phyloP scores from a whole-genome alignment of 345 rosid species.

The Erodium maritimum region DNA sequence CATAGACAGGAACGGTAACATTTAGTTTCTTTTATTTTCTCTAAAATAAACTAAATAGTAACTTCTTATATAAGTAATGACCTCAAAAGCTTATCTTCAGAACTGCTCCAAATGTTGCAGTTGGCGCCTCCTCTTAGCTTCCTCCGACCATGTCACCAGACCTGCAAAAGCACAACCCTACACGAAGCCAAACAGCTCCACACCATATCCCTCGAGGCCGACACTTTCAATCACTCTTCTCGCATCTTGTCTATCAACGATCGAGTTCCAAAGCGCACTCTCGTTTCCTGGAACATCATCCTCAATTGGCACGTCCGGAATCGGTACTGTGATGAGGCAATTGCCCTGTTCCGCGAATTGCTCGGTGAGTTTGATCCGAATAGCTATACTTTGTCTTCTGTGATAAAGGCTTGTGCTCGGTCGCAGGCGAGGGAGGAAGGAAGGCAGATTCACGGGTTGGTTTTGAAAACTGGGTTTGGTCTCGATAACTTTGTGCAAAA shows the following conservation, averaged over 20 bases:
- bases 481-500: conserved; percentile 44
- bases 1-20: too few relatives aligned
- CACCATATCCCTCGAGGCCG: conserved; percentile 31
- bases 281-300: conserved; percentile 33
- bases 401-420: conserved; percentile 41
- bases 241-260: conserved; percentile 37
- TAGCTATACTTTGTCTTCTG: conserved; percentile 38
- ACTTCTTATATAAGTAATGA: too few relatives aligned
- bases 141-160: conserved; percentile 11
- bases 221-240: conserved; percentile 23
- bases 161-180: conserved; percentile 20
- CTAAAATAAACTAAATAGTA: too few relatives aligned
- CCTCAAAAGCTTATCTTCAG: too few relatives aligned
- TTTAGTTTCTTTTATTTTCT: too few relatives aligned
- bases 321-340: conserved; percentile 33
- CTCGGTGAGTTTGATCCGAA: conserved; percentile 24
- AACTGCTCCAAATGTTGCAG: conserved; percentile 3
- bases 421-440: conserved; percentile 38
- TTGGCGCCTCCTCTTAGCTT: conserved; percentile 2
- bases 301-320: conserved; percentile 34
- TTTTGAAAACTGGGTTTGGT: conserved; percentile 31
- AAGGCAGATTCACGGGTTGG: conserved; percentile 45
- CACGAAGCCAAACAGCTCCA: conserved; percentile 35
- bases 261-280: conserved; percentile 14
- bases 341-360: conserved; percentile 22